Percentiles rank a stretch among this genome's conserved stretches.
Conservation (phyloP, 164 flowering plant species). For the Annona squamosa region DNA sequence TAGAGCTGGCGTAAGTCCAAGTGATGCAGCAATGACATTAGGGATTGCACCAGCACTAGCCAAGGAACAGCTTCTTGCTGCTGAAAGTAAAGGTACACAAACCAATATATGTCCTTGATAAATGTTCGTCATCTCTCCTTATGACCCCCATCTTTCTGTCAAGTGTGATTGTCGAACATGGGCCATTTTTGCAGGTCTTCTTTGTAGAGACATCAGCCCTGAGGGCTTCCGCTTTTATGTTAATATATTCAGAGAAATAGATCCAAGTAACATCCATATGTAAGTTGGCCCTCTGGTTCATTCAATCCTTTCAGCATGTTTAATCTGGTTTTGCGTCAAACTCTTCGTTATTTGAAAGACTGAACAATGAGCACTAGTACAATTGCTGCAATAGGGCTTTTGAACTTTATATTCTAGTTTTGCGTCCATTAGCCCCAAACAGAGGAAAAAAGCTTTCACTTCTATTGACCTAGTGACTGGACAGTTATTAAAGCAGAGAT, state of each 20-base stretch:
- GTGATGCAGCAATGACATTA: slow-evolving; percentile 87
- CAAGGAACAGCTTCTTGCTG: slow-evolving; percentile 87
- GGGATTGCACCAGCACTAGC: slow-evolving; percentile 97
- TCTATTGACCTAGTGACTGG: too few species aligned
- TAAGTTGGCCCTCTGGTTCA: slow-evolving; percentile 32
- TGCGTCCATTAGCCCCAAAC: background rate
- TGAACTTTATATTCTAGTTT: background rate
- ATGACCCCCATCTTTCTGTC: background rate
- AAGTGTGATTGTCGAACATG: background rate
- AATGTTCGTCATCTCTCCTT: background rate
- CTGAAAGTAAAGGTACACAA: slow-evolving; percentile 75
- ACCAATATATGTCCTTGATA: background rate
- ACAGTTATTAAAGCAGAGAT: too few species aligned
- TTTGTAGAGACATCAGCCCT: slow-evolving; percentile 86
- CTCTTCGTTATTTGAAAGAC: background rate
- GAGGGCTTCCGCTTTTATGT: slow-evolving; percentile 89
- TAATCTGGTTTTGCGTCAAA: background rate
- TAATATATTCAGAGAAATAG: slow-evolving; percentile 66
- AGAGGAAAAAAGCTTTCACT: background rate
- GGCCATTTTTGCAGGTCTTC: slow-evolving; percentile 50
- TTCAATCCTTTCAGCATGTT: background rate
- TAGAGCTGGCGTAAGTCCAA: slow-evolving; percentile 65
- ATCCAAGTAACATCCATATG: slow-evolving; percentile 42
- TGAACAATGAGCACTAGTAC: background rate
- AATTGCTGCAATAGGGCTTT: background rate